phyloP scores from a whole-genome alignment of 1,284 basidiomycete genomes.

The Phellopilus nigrolimitatus region DNA sequence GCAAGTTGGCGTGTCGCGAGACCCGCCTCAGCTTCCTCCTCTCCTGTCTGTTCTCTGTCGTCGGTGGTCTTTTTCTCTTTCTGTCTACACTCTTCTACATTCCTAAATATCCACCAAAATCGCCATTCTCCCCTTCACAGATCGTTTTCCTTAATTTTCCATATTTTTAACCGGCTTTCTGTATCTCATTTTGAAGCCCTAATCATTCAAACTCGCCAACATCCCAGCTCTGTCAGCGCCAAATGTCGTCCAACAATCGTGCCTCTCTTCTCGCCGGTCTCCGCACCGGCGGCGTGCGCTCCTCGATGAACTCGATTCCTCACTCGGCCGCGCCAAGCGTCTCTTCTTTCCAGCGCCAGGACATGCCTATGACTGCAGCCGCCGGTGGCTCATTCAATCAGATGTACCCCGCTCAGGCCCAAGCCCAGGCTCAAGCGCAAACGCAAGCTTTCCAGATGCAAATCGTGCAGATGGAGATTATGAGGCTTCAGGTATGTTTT shows the following conservation, averaged over 20 bases:
- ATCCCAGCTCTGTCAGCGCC: conserved; percentile 34
- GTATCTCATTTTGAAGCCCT: conserved; percentile 12
- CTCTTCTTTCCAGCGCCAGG: conserved; percentile 55
- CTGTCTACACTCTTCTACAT: conserved; percentile 19
- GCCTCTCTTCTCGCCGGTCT: conserved; percentile 80
- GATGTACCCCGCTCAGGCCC: conserved; percentile 42
- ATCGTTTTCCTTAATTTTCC: conserved; percentile 21
- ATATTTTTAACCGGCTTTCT: conserved; percentile 8
- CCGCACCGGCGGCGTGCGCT: conserved; percentile 79
- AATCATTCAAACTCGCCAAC: conserved; percentile 28
- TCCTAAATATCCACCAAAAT: conserved; percentile 15
- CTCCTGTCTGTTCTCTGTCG: conserved; percentile 25
- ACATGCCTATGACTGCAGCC: conserved; percentile 59
- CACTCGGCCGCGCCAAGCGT: conserved; percentile 62
- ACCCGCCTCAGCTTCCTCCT: conserved; percentile 18
- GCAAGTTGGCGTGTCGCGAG: too few relatives aligned
- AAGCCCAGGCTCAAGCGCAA: conserved; percentile 38
- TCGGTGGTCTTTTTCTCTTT: conserved; percentile 21
- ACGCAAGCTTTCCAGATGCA: conserved; percentile 68
- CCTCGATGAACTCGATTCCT: conserved; percentile 54
- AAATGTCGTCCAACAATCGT: conserved; percentile 55
- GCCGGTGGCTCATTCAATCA: conserved; percentile 61
- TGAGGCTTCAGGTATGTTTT: conserved; percentile 64
- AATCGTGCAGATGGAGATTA: conserved; percentile 75
- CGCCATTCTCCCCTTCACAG: conserved; percentile 24